Evolutionary conservation across 768 basidiomycete genomes (phyloP).

Genomic region (Suillus spraguei): DNA sequence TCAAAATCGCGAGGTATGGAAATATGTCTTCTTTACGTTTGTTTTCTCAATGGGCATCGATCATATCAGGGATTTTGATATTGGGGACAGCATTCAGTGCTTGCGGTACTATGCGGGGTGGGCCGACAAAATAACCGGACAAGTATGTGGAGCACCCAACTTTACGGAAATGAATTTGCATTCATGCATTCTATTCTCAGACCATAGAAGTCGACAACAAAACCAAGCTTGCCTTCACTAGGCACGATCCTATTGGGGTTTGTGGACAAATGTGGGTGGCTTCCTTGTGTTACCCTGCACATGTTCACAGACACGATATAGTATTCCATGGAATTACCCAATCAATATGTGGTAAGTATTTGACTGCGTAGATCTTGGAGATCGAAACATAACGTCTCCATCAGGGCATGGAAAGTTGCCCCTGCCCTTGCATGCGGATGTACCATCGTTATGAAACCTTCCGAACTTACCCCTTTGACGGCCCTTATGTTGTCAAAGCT

Average conservation of each 20-base stretch:
- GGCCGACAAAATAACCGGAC: conserved; percentile 92
- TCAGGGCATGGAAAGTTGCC: conserved; percentile 88
- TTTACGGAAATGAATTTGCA: background rate
- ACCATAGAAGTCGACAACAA: conserved; percentile 81
- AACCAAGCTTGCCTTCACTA: conserved; percentile 82
- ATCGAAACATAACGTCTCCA: conserved; percentile 9
- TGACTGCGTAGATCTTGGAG: conserved; percentile 8
- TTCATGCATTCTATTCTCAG: conserved; percentile 36
- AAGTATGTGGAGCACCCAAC: conserved; percentile 51
- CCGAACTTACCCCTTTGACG: conserved; percentile 83
- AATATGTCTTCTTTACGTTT: conserved; percentile 21
- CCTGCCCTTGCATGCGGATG: conserved; percentile 92
- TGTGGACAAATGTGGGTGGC: conserved; percentile 82
- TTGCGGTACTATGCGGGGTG: conserved; percentile 93
- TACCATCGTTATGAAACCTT: conserved; percentile 95
- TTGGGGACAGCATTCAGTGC: conserved; percentile 76
- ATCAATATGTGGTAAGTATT: conserved; percentile 74
- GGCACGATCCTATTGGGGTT: conserved; percentile 91
- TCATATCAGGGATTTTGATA: conserved; percentile 69
- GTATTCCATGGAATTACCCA: conserved; percentile 94
- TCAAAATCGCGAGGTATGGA: conserved; percentile 53
- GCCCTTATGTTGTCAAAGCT: conserved; percentile 84
- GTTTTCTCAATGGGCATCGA: background rate
- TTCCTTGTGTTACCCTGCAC: conserved; percentile 11
- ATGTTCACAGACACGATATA: conserved; percentile 28